phyloP scores from a whole-genome alignment of 2,329 filamentous ascomycete species.

The Nothopassalora personata region DNA sequence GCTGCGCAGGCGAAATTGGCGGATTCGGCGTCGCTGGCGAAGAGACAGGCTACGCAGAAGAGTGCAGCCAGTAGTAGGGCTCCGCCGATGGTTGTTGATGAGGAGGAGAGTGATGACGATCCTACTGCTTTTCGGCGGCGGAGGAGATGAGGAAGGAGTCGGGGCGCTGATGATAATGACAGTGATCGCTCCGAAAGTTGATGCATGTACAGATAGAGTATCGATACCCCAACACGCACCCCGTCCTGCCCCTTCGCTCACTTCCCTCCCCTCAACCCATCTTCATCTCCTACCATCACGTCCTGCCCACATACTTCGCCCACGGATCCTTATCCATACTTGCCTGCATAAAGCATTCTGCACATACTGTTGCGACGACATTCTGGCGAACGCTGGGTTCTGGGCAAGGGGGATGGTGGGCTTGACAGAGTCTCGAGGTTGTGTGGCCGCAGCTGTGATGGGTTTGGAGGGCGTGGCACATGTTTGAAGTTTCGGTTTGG shows the following conservation, averaged over 20 bases:
- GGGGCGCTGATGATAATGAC: neutral
- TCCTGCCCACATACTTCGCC: neutral
- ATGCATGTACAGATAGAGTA: neutral
- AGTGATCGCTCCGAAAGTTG: neutral
- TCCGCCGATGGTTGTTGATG: slow-evolving; percentile 35
- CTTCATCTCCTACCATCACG: too few relatives aligned
- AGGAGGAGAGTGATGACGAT: slow-evolving; percentile 50
- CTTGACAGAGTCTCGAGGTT: neutral
- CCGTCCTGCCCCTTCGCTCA: too few relatives aligned
- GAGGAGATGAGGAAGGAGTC: slow-evolving; percentile 19
- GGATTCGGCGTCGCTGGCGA: slow-evolving; percentile 20
- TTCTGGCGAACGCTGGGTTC: neutral
- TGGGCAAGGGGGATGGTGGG: neutral
- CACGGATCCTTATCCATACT: neutral
- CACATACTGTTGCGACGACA: neutral
- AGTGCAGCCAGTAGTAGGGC: slow-evolving; percentile 8
- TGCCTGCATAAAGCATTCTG: neutral
- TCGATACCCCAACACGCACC: too few relatives aligned
- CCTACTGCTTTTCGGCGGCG: slow-evolving; percentile 51
- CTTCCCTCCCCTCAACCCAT: too few relatives aligned
- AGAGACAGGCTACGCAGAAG: slow-evolving; percentile 23
- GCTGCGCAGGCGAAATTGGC: slow-evolving; percentile 17
- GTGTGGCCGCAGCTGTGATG: neutral
- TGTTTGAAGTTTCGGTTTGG: neutral
- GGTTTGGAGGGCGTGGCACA: neutral